These are phyloP conservation scores for Limtongozyma cylindracea DNA, from an alignment of 805 yeast genomes.

Conservation along the genomic window DNA sequence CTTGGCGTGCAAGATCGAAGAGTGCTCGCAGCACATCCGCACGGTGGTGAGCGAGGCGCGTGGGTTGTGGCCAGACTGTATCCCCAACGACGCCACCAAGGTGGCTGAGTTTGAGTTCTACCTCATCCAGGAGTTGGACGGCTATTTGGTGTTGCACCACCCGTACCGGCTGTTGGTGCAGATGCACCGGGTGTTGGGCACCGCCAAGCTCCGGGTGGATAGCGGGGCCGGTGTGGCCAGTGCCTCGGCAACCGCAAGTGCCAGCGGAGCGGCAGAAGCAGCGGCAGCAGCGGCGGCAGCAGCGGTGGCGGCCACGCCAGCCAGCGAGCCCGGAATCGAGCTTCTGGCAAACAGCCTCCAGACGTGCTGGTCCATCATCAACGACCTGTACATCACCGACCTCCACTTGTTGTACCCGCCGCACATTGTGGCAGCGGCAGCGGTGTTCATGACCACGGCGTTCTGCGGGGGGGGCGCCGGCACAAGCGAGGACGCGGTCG, in stretches of 20 bases:
- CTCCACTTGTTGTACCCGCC: slow-evolving; percentile 69
- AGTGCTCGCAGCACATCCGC: slow-evolving; percentile 82
- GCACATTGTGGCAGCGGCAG: slow-evolving; percentile 60
- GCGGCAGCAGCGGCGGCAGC: no score
- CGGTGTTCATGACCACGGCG: slow-evolving; percentile 58
- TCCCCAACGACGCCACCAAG: slow-evolving; percentile 76
- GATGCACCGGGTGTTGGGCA: slow-evolving; percentile 15
- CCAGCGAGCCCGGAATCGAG: slow-evolving; percentile 4
- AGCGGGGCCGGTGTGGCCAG: no score
- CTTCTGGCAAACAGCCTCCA: slow-evolving; percentile 49
- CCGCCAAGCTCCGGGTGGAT: slow-evolving; percentile 3
- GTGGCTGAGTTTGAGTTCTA: slow-evolving; percentile 93
- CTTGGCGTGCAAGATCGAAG: slow-evolving; percentile 84
- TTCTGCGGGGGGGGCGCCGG: slow-evolving; percentile 13
- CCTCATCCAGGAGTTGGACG: slow-evolving; percentile 64
- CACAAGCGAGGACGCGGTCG: no score
- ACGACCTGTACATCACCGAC: slow-evolving; percentile 79
- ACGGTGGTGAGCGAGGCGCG: slow-evolving; percentile 67
- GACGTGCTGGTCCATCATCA: slow-evolving; percentile 70
- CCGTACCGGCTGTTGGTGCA: slow-evolving; percentile 43
- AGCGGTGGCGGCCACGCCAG: no score
- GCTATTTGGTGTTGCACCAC: slow-evolving; percentile 48
- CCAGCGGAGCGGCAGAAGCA: no score
- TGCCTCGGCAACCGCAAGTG: no score
- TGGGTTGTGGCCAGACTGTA: slow-evolving; percentile 82